These are phyloP conservation scores for Phragmites australis DNA, from an alignment of 176 grass and related monocot species.

Conservation along the genomic window DNA sequence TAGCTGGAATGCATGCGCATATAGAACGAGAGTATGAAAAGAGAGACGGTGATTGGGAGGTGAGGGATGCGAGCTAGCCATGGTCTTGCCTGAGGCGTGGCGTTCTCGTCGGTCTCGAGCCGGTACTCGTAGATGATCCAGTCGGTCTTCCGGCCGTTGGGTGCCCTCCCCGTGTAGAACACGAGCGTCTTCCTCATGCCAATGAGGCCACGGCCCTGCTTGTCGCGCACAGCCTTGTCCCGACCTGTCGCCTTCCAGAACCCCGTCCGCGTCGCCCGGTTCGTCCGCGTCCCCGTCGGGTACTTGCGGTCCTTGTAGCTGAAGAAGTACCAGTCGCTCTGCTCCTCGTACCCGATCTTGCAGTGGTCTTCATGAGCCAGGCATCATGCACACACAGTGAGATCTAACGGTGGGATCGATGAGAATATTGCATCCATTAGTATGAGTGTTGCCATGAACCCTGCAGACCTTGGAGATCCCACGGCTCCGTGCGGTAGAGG, in stretches of 20 bases:
- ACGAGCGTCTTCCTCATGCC: conserved; percentile 91
- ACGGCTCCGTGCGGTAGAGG: conserved; percentile 85
- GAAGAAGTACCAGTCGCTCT: conserved; percentile 94
- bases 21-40: background rate
- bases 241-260: conserved; percentile 94
- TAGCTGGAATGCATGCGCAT: background rate
- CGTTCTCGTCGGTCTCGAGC: conserved; percentile 72
- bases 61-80: background rate
- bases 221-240: conserved; percentile 75
- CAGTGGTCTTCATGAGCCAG: conserved; percentile 58
- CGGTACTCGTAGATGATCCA: conserved; percentile 93
- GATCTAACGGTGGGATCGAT: background rate
- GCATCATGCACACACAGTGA: background rate
- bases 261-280: conserved; percentile 73
- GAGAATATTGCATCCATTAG: background rate
- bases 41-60: background rate
- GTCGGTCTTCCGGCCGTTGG: conserved; percentile 75
- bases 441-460: background rate
- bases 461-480: conserved; percentile 79
- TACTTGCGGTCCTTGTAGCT: conserved; percentile 95
- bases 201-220: conserved; percentile 54
- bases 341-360: conserved; percentile 77
- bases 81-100: conserved; percentile 62
- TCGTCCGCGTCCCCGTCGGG: conserved; percentile 83
- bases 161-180: conserved; percentile 85